These are phyloP conservation scores for Abrus precatorius DNA, from an alignment of 306 rosid genomes.

Conservation along the genomic window DNA sequence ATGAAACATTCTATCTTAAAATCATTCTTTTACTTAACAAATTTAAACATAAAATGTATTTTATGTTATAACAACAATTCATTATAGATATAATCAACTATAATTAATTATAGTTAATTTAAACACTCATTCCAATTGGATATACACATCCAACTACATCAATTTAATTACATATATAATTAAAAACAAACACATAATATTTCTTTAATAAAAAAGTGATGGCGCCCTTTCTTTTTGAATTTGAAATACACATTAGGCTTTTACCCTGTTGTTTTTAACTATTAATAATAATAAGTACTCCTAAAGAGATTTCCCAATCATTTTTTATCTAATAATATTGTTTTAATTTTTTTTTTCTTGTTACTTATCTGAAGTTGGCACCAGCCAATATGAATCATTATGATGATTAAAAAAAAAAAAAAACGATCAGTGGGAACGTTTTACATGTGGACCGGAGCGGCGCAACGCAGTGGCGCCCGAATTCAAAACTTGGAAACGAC, in stretches of 20 bases:
- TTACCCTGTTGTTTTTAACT: background rate
- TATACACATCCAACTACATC: too few relatives aligned
- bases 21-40: too few relatives aligned
- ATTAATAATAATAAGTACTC: background rate
- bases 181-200: too few relatives aligned
- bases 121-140: too few relatives aligned
- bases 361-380: background rate
- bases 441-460: constrained; percentile 14
- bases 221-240: constrained; percentile 17
- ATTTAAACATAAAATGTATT: too few relatives aligned
- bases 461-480: constrained; percentile 44
- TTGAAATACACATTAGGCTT: background rate
- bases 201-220: background rate
- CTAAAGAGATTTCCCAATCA: background rate
- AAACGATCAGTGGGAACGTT: background rate
- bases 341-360: background rate
- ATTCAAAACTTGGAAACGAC: constrained; percentile 46
- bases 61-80: too few relatives aligned
- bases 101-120: too few relatives aligned
- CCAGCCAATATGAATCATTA: background rate
- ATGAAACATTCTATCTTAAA: too few relatives aligned
- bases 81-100: too few relatives aligned
- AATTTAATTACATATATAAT: too few relatives aligned
- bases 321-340: background rate
- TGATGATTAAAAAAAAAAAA: background rate